Evolutionary conservation across 495 filamentous ascomycete genomes (phyloP), one percentile per base, ranked within the genome.

Genomic region (Talaromyces ruber): DNA sequence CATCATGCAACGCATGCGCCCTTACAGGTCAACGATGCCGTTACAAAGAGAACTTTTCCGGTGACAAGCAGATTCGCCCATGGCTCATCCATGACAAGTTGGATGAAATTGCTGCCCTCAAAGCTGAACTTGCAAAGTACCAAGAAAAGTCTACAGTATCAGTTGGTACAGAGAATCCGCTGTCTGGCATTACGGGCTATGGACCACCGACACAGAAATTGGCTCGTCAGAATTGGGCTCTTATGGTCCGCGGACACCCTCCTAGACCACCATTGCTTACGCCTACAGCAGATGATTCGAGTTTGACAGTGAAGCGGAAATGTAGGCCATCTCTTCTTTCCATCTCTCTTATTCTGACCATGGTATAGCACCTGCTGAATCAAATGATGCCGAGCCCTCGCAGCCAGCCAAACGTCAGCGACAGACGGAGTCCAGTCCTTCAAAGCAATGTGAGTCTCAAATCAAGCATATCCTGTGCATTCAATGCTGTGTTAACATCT

Each of bases 121-220:
- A 43, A 29, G 29, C 56, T 21, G 39, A 60, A n/a, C 39, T 60
- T 50, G 43, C 24, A 4, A 21, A 30, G 2, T 51, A 12, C 16
- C 16, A 25, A 32, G 25, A 29, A 32, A 28, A 8, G 25, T 29
- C 59, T 52, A 14, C 6, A 21, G 14, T 22, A 2, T 51, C 43
- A n/a, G 43, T 52, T 6, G 11, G 24, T 1, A 2, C 43, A 3
- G 43, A 28, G 8, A 60, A 60, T 51, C 59, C 59, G 16, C 45
- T 60, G 12, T 51, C 59, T 18, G 59, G 59, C 7, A 60, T 60
- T 16, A 60, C 59, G 22, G 59, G 59, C 43, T 60, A 60, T 32
- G 59, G 59, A 24, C 59, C 59, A 22, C 59, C n/a, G 3, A 45
- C 59, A 1, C 24, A 21, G 21, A 30, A 21, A 28, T 5, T 8